Base-by-base conservation (phyloP, 1,284 basidiomycete genomes). In the Sporisorium iseilematis-ciliati region DNA sequence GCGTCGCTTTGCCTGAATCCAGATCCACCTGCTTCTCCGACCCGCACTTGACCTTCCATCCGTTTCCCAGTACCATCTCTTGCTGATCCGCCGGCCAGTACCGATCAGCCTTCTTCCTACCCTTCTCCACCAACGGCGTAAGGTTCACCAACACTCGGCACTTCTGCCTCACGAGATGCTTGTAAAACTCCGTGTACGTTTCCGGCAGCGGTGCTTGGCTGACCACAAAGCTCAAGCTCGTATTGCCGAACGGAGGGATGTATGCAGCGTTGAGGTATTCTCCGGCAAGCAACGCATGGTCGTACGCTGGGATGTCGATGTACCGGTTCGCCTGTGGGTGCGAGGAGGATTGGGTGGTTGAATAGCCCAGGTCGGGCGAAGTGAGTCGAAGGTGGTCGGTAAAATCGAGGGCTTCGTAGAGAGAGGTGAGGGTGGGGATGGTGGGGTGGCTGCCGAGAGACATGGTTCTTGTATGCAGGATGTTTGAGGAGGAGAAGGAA, bases 151-250 rank as follows among this genome's bases (percentile, higher is more conserved):
- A 49, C 12, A 79, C 61, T 2, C 33, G 11, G 4, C 73, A 65
- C 3, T 63, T 35, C 11, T 78, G 65, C 21, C 63, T 35, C 16
- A 62, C 54, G 3, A 84, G 16, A 25, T 79, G 75, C 12, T 63
- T 58, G 25, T 75, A 98, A 81, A 99, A 99, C 83, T 96, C 93
- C 4, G 88, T 87, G 83, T 91, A 96, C 0, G 96, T 98, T n/a
- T 92, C 89, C 7, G 92, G 91, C 26, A 97, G 86, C 0, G 96
- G 96, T 0, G 96, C 96, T 85, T 99, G 96, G 1, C 95, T 96
- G 0, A 94, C 95, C 65, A 99, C 96, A 83, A 95, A 99, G 45
- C 73, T 55, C n/a, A 61, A n/a, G 29, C 46, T 51, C 6, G 65
- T 61, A 1, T 42, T 58, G 2, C 40, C 57, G n/a, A 81, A 61